Base-by-base conservation (phyloP, 179 eudicot species). In the Patellifolia procumbens region DNA sequence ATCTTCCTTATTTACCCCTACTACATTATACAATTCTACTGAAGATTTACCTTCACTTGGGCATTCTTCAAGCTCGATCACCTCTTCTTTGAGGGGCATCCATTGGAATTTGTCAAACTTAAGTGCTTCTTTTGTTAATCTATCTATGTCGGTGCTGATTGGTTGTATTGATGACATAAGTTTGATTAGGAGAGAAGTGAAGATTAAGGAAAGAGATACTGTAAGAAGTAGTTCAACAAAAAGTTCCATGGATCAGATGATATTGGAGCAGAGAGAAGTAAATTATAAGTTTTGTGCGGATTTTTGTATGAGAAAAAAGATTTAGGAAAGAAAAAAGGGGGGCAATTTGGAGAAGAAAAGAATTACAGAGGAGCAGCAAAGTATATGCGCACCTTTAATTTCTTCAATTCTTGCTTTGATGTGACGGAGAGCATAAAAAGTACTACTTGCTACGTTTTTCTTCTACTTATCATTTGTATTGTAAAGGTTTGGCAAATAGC, bases 191-290 rank as follows among this genome's bases (percentile, higher is more conserved):
- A 83, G 37, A 64, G 81, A 70, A 20, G 81, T 78, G 78, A 79
- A 69, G 58, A 83, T 80, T 22, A 86, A 69, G 62, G 85, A 76
- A 20, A 86, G 77, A 60, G 63, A 82, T 22, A 86, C 48, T 10
- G 86, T 79, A 39, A 86, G 78, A 72, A 79, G 53, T 53, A 86
- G 68, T 58, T 83, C 86, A 61, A 60, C 59, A 22, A 81, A 71
- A 32, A 86, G 68, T 84, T 86, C 88, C 88, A 86, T 86, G 26
- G 63, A 61, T 62, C 10, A 76, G 55, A 49, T 20, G 53, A n/a
- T n/a, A n/a, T n/a, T 46, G 24, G 22, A 63, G 24, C 5, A 43
- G 3, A 34, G 46, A 68, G 39, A 35, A 58, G 61, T 46, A 3
- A 32, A 61, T 7, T 7, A 52, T n/a, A 48, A 42, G 11, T n/a